Percentiles rank a stretch among this genome's conserved stretches.
Evolutionary conservation across 805 yeast species (phyloP).

Genomic region (Zygoascus ofunaensis): DNA sequence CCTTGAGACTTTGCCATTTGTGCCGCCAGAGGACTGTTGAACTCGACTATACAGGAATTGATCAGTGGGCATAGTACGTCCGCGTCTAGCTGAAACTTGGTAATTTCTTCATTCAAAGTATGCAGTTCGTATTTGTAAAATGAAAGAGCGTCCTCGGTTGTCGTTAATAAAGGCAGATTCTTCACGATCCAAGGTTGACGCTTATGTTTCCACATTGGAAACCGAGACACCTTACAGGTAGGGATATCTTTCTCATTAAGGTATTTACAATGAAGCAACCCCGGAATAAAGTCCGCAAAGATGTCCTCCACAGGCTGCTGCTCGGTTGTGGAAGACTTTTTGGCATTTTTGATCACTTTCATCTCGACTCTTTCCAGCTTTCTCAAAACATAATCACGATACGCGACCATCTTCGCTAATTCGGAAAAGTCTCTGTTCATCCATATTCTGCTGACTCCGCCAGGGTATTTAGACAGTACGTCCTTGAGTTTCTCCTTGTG

Average conservation of each 20-base stretch:
- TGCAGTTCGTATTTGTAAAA: slow-evolving; percentile 43
- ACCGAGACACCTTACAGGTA: slow-evolving; percentile 29
- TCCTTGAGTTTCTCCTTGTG: slow-evolving; percentile 43
- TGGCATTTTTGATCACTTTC: slow-evolving; percentile 28
- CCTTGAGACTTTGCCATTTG: slow-evolving; percentile 41
- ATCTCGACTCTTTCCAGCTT: slow-evolving; percentile 36
- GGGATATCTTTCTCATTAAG: slow-evolving; percentile 61
- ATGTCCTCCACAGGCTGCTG: neutral
- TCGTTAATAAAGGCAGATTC: neutral
- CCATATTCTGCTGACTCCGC: slow-evolving; percentile 52
- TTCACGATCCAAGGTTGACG: neutral
- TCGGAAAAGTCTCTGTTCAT: slow-evolving; percentile 39
- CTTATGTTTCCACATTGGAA: neutral
- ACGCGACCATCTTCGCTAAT: slow-evolving; percentile 28
- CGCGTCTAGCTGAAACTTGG: slow-evolving; percentile 42
- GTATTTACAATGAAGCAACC: slow-evolving; percentile 32
- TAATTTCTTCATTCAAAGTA: slow-evolving; percentile 53
- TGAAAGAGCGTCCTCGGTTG: neutral
- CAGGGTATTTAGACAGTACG: slow-evolving; percentile 47
- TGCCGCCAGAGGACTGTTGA: slow-evolving; percentile 47
- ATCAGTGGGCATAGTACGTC: slow-evolving; percentile 28
- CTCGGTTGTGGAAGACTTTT: neutral
- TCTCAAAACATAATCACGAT: slow-evolving; percentile 25
- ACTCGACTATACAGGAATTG: slow-evolving; percentile 46
- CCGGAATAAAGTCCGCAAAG: slow-evolving; percentile 5